Conservation (phyloP, 352 stramenopile species). For the Globisporangium splendens region DNA sequence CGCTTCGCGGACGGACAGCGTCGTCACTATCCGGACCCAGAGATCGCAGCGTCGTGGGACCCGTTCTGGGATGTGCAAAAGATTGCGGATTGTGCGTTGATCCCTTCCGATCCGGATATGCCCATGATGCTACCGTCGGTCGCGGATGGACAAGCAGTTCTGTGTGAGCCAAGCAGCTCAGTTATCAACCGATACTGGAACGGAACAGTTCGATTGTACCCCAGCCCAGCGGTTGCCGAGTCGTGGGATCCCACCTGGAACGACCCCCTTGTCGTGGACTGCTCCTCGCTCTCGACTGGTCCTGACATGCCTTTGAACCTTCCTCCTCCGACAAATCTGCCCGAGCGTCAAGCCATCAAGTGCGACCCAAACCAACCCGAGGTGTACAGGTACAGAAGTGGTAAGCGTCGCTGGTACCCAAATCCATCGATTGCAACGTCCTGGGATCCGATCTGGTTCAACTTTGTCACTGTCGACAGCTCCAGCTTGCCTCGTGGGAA, state of each 20-base stretch:
- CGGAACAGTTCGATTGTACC: conserved; percentile 12
- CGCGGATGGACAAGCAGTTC: conserved; percentile 16
- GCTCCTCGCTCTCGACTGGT: conserved; percentile 12
- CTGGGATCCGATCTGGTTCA: conserved; percentile 19
- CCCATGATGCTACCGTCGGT: conserved; percentile 11
- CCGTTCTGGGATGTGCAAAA: conserved; percentile 5
- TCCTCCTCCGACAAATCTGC: conserved; percentile 12
- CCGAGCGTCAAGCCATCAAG: conserved; percentile 23
- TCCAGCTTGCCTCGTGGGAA: conserved; percentile 13
- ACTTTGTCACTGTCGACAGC: conserved; percentile 17
- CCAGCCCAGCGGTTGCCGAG: conserved; percentile 9
- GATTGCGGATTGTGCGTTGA: conserved; percentile 16
- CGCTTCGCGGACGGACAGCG: conserved; percentile 10
- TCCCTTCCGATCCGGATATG: conserved; percentile 13
- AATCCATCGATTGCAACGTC: conserved; percentile 19
- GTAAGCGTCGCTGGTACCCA: conserved; percentile 23
- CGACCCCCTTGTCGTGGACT: conserved; percentile 16
- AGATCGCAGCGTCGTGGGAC: conserved; percentile 23
- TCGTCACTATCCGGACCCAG: conserved; percentile 15
- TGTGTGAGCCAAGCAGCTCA: conserved; percentile 5
- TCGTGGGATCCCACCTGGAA: conserved; percentile 22
- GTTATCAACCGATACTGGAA: conserved; percentile 13
- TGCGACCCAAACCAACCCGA: conserved; percentile 11
- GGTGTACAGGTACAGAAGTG: conserved; percentile 18
- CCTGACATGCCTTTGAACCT: conserved; percentile 20